Conservation (phyloP, 768 basidiomycete genomes). For the Neoboletus subvelutipes region DNA sequence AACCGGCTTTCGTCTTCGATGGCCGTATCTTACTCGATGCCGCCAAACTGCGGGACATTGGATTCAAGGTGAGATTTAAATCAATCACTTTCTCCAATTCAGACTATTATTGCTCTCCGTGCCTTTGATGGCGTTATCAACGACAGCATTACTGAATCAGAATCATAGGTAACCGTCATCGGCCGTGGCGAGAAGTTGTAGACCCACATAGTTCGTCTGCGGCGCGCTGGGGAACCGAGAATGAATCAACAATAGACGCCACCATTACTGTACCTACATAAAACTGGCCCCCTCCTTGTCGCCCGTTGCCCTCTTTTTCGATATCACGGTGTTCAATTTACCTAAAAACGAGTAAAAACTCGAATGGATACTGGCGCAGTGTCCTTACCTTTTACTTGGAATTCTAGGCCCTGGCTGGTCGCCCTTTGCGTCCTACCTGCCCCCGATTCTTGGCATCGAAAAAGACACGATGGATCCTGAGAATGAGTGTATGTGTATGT, state of each 20-base stretch:
- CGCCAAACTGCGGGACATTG: constrained; percentile 76
- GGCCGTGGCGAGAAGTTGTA: constrained; percentile 51
- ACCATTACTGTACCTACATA: constrained; percentile 12
- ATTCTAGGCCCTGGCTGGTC: background rate
- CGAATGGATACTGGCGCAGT: background rate
- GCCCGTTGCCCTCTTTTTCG: background rate
- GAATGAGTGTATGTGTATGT: background rate
- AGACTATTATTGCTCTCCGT: background rate
- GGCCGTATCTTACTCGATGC: constrained; percentile 86
- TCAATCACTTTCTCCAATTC: background rate
- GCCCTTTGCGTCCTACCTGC: background rate
- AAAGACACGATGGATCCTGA: background rate
- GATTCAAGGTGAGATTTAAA: constrained; percentile 69
- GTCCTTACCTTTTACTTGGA: background rate
- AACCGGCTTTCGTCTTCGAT: constrained; percentile 99
- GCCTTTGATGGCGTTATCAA: constrained; percentile 10
- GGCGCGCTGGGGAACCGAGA: background rate
- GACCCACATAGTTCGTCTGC: background rate
- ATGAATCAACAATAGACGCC: constrained; percentile 4
- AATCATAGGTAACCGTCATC: constrained; percentile 53
- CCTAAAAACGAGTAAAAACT: constrained; percentile 6
- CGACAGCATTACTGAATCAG: constrained; percentile 2
- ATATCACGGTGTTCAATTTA: constrained; percentile 11
- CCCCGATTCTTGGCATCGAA: background rate
- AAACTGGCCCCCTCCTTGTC: background rate